These are phyloP conservation scores for Phylloporus sp. DNA, from an alignment of 1,284 basidiomycete genomes.

Conservation along the genomic window DNA sequence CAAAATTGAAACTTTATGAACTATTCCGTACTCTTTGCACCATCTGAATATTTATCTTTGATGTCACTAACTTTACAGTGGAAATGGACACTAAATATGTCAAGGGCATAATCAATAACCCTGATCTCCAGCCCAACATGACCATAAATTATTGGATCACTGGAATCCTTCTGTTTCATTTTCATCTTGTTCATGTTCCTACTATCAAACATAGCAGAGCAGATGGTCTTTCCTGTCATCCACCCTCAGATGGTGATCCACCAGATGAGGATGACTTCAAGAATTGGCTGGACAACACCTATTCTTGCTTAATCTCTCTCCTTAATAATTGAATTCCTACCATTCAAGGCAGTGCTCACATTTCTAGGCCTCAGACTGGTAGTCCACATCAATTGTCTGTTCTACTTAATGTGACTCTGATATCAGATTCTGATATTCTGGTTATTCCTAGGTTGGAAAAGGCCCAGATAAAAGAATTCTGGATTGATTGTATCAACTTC, in stretches of 20 bases:
- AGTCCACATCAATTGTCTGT: no score
- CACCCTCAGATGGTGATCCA: background rate
- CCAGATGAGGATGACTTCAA: background rate
- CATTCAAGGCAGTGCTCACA: no score
- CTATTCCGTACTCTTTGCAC: background rate
- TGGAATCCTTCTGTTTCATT: background rate
- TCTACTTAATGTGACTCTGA: background rate
- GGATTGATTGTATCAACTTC: background rate
- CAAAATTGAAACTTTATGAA: background rate
- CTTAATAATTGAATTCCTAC: background rate
- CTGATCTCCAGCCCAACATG: background rate
- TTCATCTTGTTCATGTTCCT: background rate
- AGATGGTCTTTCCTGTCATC: background rate
- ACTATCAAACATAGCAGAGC: background rate
- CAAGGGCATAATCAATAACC: background rate
- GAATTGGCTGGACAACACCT: background rate
- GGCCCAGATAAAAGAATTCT: background rate
- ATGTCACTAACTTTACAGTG: background rate
- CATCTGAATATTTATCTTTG: background rate
- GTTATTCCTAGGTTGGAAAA: background rate
- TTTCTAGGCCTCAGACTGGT: no score
- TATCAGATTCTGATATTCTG: background rate
- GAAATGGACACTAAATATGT: background rate
- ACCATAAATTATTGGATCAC: slow-evolving; percentile 1
- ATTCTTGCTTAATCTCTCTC: background rate